Percentiles rank a stretch among this genome's conserved stretches.
These are phyloP conservation scores for Scheffersomyces lignicola DNA, from an alignment of 1,139 yeast genomes.

Conservation along the genomic window DNA sequence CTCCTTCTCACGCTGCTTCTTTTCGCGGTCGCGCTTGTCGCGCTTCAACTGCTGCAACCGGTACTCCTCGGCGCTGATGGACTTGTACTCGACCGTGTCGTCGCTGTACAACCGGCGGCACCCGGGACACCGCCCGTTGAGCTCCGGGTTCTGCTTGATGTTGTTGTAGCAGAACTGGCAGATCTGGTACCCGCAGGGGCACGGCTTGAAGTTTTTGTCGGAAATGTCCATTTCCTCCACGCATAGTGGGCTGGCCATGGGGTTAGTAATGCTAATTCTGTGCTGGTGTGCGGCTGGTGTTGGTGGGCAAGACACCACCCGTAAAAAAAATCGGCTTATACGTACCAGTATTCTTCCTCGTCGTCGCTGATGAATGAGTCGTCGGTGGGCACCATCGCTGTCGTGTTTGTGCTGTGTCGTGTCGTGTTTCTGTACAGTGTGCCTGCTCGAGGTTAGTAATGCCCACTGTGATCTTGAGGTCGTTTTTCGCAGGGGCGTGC, in stretches of 20 bases:
- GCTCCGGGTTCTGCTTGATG: constrained; percentile 90
- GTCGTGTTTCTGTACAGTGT: too few species aligned
- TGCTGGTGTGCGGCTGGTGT: constrained; percentile 13
- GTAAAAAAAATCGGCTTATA: constrained; percentile 10
- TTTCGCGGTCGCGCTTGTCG: constrained; percentile 80
- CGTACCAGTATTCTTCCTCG: constrained; percentile 74
- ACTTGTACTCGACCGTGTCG: constrained; percentile 84
- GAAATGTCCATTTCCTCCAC: constrained; percentile 97
- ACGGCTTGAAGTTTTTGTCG: constrained; percentile 94
- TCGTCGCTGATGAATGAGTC: constrained; percentile 70
- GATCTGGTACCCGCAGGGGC: constrained; percentile 98
- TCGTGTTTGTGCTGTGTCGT: too few species aligned
- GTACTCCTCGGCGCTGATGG: constrained; percentile 82
- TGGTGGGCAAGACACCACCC: neutral
- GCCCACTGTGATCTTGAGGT: too few species aligned
- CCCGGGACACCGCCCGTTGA: constrained; percentile 96
- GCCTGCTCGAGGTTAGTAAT: too few species aligned
- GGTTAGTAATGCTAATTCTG: too few species aligned
- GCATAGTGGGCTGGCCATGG: constrained; percentile 76
- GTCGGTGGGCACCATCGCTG: constrained; percentile 28
- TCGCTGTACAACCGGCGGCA: constrained; percentile 95
- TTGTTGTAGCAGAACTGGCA: constrained; percentile 98
- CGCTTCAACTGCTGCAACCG: constrained; percentile 75
- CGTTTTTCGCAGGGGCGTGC: too few species aligned
- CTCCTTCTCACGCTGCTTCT: constrained; percentile 87